Evolutionary conservation across 306 rosid species (phyloP), one percentile per base, ranked within the genome.

Genomic region (Amphicarpaea edgeworthii): DNA sequence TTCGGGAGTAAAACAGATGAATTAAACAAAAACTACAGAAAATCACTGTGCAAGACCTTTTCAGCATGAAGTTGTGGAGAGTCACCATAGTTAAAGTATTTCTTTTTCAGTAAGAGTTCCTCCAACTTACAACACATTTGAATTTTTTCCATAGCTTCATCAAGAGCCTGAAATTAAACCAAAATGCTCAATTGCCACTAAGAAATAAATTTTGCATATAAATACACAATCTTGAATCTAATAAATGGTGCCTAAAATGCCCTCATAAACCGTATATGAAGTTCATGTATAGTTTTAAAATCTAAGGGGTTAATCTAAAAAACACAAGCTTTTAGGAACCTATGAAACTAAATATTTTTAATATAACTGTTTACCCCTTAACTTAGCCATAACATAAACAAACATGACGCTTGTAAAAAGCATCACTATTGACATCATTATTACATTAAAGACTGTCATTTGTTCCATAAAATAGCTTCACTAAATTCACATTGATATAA

Each of bases 41-140:
- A 68, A 81, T 65, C 75, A 30, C 32, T 54, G 79, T 69, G 24
- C 82, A 74, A 81, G 55, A 93, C 98, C 97, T 90, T 93, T 79
- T 85, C 96, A 72, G 84, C 85, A 78, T 91, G 94, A 79, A 78
- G 58, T 68, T 85, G 73, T 12, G 80, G 85, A 62, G 96, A 88
- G 79, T 91, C 96, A 40, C 91, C 94, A 75, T 40, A 73, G 65
- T 81, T 83, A 37, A 85, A 86, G 45, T 81, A 66, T 87, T 90
- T 93, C 91, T 90, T 88, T 85, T 81, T 85, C 42, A 90, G 83
- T 51, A 93, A 84, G 72, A 91, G 88, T 45, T 80, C 89, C 89
- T 91, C 97, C 81, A 93, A 82, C 79, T 83, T 83, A 28, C 86
- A 87, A 69, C 82, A 91, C 23, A 81, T 69, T 68, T 82, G 84